phyloP scores from a whole-genome alignment of 345 rosid species.

The Nephelium lappaceum region DNA sequence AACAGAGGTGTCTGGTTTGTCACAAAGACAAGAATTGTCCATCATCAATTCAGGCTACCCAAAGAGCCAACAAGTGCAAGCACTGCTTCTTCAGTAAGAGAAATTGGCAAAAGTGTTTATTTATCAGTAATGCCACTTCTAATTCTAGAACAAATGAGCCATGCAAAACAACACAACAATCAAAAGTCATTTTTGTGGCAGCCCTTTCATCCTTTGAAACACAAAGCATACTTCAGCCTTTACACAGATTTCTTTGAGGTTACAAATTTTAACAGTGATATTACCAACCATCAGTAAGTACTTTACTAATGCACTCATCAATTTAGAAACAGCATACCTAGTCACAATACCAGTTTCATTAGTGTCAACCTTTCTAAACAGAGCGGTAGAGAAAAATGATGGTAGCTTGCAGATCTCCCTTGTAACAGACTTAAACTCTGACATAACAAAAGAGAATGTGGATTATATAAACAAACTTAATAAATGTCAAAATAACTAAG shows the following conservation, averaged over 20 bases:
- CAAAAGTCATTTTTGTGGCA: neutral
- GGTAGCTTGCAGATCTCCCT: constrained; percentile 92
- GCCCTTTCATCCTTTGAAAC: constrained; percentile 1
- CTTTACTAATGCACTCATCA: neutral
- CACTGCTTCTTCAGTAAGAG: neutral
- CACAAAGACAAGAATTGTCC: neutral
- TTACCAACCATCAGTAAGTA: neutral
- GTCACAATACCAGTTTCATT: constrained; percentile 61
- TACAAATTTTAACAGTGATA: neutral
- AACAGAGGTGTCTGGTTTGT: neutral
- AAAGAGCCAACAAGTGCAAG: neutral
- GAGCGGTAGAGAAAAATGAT: constrained; percentile 72
- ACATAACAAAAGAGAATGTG: constrained; percentile 12
- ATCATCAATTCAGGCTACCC: constrained; percentile 4
- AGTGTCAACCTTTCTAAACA: constrained; percentile 75
- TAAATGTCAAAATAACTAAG: constrained; percentile 4
- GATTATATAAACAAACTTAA: constrained; percentile 1
- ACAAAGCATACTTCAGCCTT: constrained; percentile 10
- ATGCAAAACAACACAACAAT: neutral
- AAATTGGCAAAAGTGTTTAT: neutral
- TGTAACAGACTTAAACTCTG: constrained; percentile 72
- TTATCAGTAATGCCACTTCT: neutral
- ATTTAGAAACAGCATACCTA: constrained; percentile 51
- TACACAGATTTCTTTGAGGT: neutral
- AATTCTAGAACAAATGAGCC: neutral